Percentiles rank a stretch among this genome's conserved stretches.
These are phyloP conservation scores for Penicillium fuscoglaucum DNA, from an alignment of 2,329 filamentous ascomycete species.

Conservation along the genomic window DNA sequence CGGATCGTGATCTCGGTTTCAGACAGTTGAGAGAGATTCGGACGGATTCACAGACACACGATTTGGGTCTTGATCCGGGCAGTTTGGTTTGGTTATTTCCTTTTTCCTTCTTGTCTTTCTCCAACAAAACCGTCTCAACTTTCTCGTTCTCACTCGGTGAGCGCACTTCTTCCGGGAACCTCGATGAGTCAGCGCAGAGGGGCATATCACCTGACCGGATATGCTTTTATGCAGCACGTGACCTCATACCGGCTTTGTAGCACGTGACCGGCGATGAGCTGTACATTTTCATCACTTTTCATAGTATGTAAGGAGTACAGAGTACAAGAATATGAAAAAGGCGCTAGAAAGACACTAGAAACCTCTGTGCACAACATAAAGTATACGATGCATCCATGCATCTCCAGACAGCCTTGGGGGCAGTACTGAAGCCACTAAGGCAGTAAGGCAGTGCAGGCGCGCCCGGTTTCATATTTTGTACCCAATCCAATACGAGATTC, in stretches of 20 bases:
- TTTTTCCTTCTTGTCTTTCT: constrained; percentile 2
- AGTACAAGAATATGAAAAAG: neutral
- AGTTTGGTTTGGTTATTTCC: neutral
- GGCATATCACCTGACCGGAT: neutral
- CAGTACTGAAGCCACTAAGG: neutral
- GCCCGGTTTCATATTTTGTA: neutral
- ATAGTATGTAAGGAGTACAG: neutral
- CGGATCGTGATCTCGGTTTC: constrained; percentile 17
- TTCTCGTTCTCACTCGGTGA: constrained; percentile 7
- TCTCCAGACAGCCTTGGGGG: neutral
- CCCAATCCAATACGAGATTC: neutral
- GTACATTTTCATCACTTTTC: neutral
- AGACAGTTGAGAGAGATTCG: constrained; percentile 10
- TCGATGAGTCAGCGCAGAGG: constrained; percentile 8
- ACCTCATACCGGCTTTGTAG: no score
- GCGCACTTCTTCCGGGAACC: constrained; percentile 1
- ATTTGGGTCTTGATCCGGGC: neutral
- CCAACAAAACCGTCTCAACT: constrained; percentile 2
- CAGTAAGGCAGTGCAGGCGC: constrained; percentile 7
- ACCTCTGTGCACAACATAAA: neutral
- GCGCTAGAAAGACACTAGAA: neutral
- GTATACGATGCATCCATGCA: neutral
- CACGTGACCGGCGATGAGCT: neutral
- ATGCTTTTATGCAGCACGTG: neutral
- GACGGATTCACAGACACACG: neutral